Percentiles rank a stretch among this genome's conserved stretches.
These are phyloP conservation scores for Saksenaea vasiformis DNA, from an alignment of 371 early-diverging fungal species.

Conservation along the genomic window DNA sequence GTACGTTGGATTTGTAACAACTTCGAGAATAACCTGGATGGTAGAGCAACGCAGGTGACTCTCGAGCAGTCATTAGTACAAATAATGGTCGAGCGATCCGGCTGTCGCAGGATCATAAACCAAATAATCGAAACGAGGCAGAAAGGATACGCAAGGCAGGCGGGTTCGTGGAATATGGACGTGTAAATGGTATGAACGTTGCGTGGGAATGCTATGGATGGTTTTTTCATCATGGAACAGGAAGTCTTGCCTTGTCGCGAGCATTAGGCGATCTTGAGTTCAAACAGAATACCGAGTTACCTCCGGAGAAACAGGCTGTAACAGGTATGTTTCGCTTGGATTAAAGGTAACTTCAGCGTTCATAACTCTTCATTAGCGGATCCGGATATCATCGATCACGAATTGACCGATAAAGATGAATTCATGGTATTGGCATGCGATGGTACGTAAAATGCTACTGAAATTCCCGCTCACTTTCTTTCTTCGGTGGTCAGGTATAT, in stretches of 20 bases:
- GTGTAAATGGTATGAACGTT: conserved; percentile 84
- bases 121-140: conserved; percentile 76
- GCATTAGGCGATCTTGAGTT: conserved; percentile 98
- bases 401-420: conserved; percentile 70
- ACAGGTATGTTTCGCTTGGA: conserved; percentile 53
- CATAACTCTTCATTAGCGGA: conserved; percentile 43
- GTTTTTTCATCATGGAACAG: conserved; percentile 29
- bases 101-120: conserved; percentile 95
- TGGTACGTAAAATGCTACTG: conserved; percentile 52
- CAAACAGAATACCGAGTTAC: conserved; percentile 72
- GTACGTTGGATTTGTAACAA: conserved; percentile 22
- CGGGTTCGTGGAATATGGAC: conserved; percentile 93
- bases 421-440: conserved; percentile 92
- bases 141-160: conserved; percentile 86
- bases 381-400: conserved; percentile 72
- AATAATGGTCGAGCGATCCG: conserved; percentile 69
- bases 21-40: background rate
- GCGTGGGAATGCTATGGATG: background rate
- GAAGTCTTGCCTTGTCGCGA: conserved; percentile 91
- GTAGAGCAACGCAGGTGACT: conserved; percentile 94
- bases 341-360: background rate
- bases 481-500: conserved; percentile 73
- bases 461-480: background rate
- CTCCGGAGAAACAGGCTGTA: conserved; percentile 88
- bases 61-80: conserved; percentile 81